Base-by-base conservation (phyloP, 1,139 yeast genomes). In the Chernovozyma sophiae-reginae region DNA sequence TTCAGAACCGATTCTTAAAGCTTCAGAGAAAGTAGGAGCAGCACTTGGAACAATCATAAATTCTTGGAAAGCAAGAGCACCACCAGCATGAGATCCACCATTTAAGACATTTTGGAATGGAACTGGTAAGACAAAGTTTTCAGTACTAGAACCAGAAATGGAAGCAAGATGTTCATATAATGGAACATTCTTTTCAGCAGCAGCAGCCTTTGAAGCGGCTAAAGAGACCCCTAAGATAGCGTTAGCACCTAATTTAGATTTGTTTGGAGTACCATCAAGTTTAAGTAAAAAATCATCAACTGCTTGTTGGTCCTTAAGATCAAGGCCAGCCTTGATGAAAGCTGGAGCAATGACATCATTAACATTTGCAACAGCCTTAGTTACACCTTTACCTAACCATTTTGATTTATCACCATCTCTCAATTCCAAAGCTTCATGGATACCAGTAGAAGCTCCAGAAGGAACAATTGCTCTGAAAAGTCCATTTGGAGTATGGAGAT, bases 71-170 rank as follows among this genome's bases (percentile, higher is more conserved):
- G 97, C 97, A 54, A 90, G 77, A 62, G 90, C 85, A 76, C 97
- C 97, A 74, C 97, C 97, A 60, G 97, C 97, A 75, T 90, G 97
- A 62, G 95, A 83, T 69, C 97, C 97, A 77, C 97, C 97, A 80
- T 90, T 90, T 68, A 90, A 78, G 52, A 90, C 97, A 74, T 90
- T 90, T 76, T 86, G 92, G 87, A 87, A 86, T 53, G 96, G 96
- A 68, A 89, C 96, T 68, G 96, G 95, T 62, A 86, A 72, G 43
- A 86, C 95, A 65, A 65, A 86, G 65, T 90, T 87, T 52, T 56
- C 65, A 48, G 61, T 57, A 59, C 73, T 61, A 59, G 80, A 74
- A 44, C 70, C 72, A 46, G 95, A 63, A 49, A 89, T 61, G 53
- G 80, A 83, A 53, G 92, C 78, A 62, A 87, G 72, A 74, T 89